These are phyloP conservation scores for Amorphotheca resinae DNA, from an alignment of 495 filamentous ascomycete species.

Conservation along the genomic window DNA sequence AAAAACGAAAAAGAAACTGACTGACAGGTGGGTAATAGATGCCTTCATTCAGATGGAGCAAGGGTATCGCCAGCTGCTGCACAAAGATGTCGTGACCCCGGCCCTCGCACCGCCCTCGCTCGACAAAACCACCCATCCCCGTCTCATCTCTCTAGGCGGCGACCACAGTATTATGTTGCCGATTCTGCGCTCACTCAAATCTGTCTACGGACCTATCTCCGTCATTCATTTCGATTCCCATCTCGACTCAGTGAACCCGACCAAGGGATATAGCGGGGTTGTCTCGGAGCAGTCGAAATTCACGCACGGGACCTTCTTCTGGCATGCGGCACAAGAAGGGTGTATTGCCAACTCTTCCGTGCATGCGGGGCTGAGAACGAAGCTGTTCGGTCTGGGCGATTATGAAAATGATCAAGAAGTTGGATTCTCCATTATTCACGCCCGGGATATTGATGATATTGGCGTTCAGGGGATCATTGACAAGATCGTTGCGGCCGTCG, in stretches of 20 bases:
- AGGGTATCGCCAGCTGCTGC: constrained; percentile 25
- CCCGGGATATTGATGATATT: constrained; percentile 63
- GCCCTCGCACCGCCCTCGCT: neutral
- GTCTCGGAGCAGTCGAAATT: constrained; percentile 21
- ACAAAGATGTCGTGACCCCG: neutral
- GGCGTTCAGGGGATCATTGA: constrained; percentile 58
- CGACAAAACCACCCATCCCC: constrained; percentile 30
- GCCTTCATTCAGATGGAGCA: constrained; percentile 59
- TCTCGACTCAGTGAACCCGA: constrained; percentile 26
- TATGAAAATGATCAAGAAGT: constrained; percentile 71
- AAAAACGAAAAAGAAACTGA: too few species aligned
- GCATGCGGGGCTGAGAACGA: constrained; percentile 74
- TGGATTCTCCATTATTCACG: constrained; percentile 69
- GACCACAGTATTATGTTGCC: constrained; percentile 69
- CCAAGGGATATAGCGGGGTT: constrained; percentile 18
- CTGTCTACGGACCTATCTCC: constrained; percentile 46
- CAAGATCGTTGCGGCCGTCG: constrained; percentile 59
- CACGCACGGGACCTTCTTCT: constrained; percentile 27
- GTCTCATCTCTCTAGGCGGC: constrained; percentile 64
- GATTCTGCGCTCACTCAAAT: constrained; percentile 37
- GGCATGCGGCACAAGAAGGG: constrained; percentile 30
- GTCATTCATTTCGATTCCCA: constrained; percentile 68
- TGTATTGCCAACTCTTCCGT: constrained; percentile 66
- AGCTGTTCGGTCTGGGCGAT: constrained; percentile 50
- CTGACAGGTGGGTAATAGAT: too few species aligned